Conservation (phyloP, 2,329 filamentous ascomycete species). For the Talaromyces funiculosus region DNA sequence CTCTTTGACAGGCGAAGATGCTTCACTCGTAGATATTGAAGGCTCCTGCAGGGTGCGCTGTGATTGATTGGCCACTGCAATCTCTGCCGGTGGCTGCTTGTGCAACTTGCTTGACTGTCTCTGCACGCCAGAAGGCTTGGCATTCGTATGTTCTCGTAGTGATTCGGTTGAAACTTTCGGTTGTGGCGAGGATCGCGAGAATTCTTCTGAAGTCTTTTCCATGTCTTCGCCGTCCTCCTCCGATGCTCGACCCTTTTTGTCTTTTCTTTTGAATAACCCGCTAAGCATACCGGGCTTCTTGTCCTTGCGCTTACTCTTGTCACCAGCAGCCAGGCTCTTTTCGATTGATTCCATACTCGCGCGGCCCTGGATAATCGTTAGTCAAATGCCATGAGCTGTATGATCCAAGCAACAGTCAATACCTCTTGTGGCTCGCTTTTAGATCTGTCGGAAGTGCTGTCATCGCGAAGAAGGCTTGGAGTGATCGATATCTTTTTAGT, state of each 20-base stretch:
- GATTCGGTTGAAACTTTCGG: slow-evolving; percentile 43
- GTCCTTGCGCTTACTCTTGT: slow-evolving; percentile 63
- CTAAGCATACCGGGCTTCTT: slow-evolving; percentile 69
- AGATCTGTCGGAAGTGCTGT: slow-evolving; percentile 41
- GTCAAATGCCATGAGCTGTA: slow-evolving; percentile 23
- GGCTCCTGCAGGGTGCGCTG: slow-evolving; percentile 21
- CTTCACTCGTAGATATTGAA: slow-evolving; percentile 21
- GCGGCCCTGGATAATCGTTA: slow-evolving; percentile 42
- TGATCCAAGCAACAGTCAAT: slow-evolving; percentile 13
- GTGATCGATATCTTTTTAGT: slow-evolving; percentile 97
- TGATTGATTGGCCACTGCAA: slow-evolving; percentile 34
- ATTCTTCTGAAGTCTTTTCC: slow-evolving; percentile 60
- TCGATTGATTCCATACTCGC: slow-evolving; percentile 72
- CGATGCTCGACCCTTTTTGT: slow-evolving; percentile 51
- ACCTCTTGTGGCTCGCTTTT: slow-evolving; percentile 37
- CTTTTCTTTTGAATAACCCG: slow-evolving; percentile 62
- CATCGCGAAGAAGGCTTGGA: slow-evolving; percentile 83
- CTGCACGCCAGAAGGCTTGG: slow-evolving; percentile 40
- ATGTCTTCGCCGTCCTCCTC: slow-evolving; percentile 44
- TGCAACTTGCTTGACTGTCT: slow-evolving; percentile 63
- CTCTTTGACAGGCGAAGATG: slow-evolving; percentile 18
- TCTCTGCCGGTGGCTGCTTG: slow-evolving; percentile 54
- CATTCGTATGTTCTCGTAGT: slow-evolving; percentile 31
- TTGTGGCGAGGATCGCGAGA: slow-evolving; percentile 40
- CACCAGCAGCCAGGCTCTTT: slow-evolving; percentile 57